A percentile compares a stretch with the other conserved stretches of the same genome.
Evolutionary conservation across 129 eudicot species (phyloP).

Genomic region (Erigeron canadensis): DNA sequence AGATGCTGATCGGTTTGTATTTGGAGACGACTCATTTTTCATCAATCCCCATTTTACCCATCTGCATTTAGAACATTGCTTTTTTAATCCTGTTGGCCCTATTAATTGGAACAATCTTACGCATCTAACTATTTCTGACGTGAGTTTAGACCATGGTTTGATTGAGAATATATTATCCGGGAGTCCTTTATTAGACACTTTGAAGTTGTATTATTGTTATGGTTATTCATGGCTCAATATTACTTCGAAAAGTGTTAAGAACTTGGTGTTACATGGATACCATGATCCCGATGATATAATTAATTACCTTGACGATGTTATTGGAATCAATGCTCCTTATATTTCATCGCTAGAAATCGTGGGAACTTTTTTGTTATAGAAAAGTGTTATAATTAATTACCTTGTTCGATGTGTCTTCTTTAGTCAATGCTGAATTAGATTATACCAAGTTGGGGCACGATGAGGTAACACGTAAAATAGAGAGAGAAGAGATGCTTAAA

Average conservation of each 20-base stretch:
- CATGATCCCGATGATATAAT: background rate
- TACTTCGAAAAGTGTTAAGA: constrained; percentile 24
- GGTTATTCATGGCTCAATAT: constrained; percentile 16
- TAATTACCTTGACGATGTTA: background rate
- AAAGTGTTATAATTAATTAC: too few species aligned
- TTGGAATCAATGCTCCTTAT: constrained; percentile 30
- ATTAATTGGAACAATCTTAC: background rate
- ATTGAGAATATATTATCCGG: background rate
- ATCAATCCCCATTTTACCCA: background rate
- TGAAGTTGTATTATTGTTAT: background rate
- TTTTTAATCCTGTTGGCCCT: background rate
- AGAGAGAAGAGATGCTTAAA: constrained; percentile 28
- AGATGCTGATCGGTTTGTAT: background rate
- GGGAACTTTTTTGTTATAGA: constrained; percentile 2
- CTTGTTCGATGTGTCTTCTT: constrained; percentile 19
- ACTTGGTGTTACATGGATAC: constrained; percentile 24
- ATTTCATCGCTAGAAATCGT: constrained; percentile 18
- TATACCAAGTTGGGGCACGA: background rate
- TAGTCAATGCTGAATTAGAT: constrained; percentile 20
- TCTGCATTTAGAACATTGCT: background rate
- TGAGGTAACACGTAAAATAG: too few species aligned
- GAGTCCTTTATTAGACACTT: background rate
- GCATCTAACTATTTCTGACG: background rate
- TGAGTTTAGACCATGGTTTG: background rate
- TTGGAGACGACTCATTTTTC: background rate